Base-by-base conservation (phyloP, 176 grass and related monocot species). In the Chrysopogon serrulatus region DNA sequence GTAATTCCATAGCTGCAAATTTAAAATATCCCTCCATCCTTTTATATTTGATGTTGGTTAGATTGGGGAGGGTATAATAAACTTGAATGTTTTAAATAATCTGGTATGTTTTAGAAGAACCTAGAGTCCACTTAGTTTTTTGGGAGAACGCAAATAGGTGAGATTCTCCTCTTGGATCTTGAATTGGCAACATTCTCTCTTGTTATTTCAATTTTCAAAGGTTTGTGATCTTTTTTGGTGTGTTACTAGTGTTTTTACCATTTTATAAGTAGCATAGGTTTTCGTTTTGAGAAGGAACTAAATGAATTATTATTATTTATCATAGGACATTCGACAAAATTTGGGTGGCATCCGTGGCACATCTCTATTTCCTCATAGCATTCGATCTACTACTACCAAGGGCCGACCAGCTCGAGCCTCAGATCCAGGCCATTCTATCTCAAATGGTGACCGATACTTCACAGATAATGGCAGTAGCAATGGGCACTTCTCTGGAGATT, bases 301-400 rank as follows among this genome's bases (percentile, higher is more conserved):
- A 84, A 45, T 35, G 37, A 9, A 16, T 63, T 2, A 68, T 83
- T 11, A n/a, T 40, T 77, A 68, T 83, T 11, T 76, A 43, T 83
- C 43, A 66, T 66, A 99, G 97, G 97, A 99, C 76, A 99, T 99
- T 68, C 89, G 91, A 43, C 93, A 99, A 79, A 96, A 90, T 68
- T 70, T 99, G 45, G 97, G 93, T 63, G 90, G 86, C 24, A 99
- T 99, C 64, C 88, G 86, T 4, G 81, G 93, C 17, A 68, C 93
- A 71, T 99, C 93, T 68, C 62, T 96, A 19, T 96, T 96, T 86
- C 97, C 97, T 26, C 97, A 91, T 59, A 99, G 97, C 74, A 99
- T 99, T 68, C 91, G 93, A 26, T 92, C 90, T 81, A 82, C 88
- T 47, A 49, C 75, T 65, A 56, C 60, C 16, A 99, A 96, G 84